Evolutionary conservation across 176 grass and related monocot species (phyloP).

Genomic region (Cymbopogon citratus): DNA sequence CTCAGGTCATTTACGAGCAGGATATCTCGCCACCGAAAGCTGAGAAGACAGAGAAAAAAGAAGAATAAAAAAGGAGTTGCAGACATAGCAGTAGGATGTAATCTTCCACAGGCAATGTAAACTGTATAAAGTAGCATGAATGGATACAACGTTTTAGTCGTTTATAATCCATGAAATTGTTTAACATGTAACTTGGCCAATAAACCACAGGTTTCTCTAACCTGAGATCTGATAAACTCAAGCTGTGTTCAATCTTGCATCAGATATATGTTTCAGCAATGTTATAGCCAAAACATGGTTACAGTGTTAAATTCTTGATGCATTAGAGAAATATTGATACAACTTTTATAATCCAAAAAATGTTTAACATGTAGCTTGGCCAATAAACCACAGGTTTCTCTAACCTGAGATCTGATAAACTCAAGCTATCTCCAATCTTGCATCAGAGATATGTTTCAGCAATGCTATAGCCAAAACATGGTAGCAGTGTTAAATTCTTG

Average conservation of each 20-base stretch:
- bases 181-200: slow-evolving; percentile 57
- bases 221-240: slow-evolving; percentile 73
- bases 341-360: background rate
- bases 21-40: slow-evolving; percentile 38
- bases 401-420: slow-evolving; percentile 69
- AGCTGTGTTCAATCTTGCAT: slow-evolving; percentile 61
- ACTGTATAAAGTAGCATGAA: slow-evolving; percentile 44
- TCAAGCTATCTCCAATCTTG: slow-evolving; percentile 57
- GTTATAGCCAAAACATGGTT: slow-evolving; percentile 50
- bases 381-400: slow-evolving; percentile 76
- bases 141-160: background rate
- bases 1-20: slow-evolving; percentile 67
- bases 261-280: slow-evolving; percentile 47
- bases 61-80: slow-evolving; percentile 38
- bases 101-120: slow-evolving; percentile 19
- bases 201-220: slow-evolving; percentile 76
- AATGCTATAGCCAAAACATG: slow-evolving; percentile 53
- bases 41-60: slow-evolving; percentile 37
- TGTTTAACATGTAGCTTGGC: slow-evolving; percentile 50
- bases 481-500: background rate
- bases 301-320: slow-evolving; percentile 43
- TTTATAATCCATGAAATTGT: background rate
- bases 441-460: slow-evolving; percentile 57
- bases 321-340: background rate
- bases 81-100: slow-evolving; percentile 25